Evolutionary conservation across 768 basidiomycete genomes (phyloP).

Genomic region (Trametes meyenii): DNA sequence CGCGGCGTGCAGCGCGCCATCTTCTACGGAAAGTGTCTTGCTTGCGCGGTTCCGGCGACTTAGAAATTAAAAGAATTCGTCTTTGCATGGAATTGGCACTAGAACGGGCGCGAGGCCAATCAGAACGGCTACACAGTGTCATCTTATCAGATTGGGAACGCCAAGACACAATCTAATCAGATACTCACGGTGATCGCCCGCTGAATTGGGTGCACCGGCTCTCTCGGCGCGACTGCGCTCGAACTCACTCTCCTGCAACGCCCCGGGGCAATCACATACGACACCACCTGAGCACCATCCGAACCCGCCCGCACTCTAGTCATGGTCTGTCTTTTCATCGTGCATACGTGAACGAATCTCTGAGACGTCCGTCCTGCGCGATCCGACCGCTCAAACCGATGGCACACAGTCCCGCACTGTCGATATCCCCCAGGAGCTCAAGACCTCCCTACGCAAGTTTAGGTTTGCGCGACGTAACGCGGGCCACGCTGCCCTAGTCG

Average conservation of each 20-base stretch:
- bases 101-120: neutral
- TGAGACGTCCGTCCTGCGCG: neutral
- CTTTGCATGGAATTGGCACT: too few species aligned
- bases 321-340: constrained; percentile 13
- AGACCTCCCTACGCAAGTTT: constrained; percentile 83
- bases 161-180: neutral
- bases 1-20: neutral
- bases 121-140: constrained; percentile 5
- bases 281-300: neutral
- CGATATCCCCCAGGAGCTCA: constrained; percentile 81
- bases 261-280: neutral
- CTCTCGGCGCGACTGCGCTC: too few species aligned
- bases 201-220: neutral
- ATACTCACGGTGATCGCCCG: neutral
- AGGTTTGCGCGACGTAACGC: constrained; percentile 65
- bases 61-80: too few species aligned
- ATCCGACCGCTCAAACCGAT: neutral
- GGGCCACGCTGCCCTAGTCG: constrained; percentile 77
- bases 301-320: neutral
- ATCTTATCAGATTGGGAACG: constrained; percentile 20
- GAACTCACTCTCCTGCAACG: too few species aligned
- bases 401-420: constrained; percentile 66
- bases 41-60: neutral
- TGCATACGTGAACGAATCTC: neutral
- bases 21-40: neutral